Conservation (phyloP, 257 asterid genomes). For the Nicotiana sylvestris region DNA sequence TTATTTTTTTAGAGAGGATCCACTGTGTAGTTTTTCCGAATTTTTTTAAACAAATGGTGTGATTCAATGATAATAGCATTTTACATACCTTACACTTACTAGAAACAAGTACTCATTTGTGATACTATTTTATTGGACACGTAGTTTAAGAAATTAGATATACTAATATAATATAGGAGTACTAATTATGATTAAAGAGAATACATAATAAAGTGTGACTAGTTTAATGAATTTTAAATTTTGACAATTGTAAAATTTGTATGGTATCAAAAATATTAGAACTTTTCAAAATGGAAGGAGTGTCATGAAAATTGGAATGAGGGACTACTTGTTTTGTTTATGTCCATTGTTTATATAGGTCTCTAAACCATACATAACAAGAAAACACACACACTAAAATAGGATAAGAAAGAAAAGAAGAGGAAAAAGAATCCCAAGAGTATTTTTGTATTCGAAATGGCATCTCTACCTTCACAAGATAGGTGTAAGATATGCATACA, state of each 20-base stretch:
- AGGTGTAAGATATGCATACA: too few relatives aligned
- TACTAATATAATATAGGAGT: too few relatives aligned
- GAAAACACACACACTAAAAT: background rate
- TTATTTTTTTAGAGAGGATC: too few relatives aligned
- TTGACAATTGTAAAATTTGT: background rate
- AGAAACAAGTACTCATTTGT: background rate
- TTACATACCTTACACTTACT: background rate
- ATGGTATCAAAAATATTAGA: too few relatives aligned
- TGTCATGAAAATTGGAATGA: background rate
- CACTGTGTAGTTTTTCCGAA: too few relatives aligned
- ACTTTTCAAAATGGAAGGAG: too few relatives aligned
- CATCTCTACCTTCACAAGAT: too few relatives aligned
- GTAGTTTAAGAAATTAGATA: too few relatives aligned
- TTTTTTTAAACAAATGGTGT: too few relatives aligned
- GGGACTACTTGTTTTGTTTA: too few relatives aligned
- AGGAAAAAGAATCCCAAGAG: background rate
- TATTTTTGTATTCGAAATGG: background rate
- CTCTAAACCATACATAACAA: background rate
- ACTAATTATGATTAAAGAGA: background rate
- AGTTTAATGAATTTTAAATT: too few relatives aligned
- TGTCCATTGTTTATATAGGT: background rate
- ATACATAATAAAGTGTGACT: background rate
- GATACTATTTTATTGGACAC: background rate
- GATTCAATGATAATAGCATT: too few relatives aligned
- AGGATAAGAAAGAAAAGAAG: background rate